A percentile compares a stretch with the other conserved stretches of the same genome.
Conservation (phyloP, 495 filamentous ascomycete species). For the Penicillium silybi region DNA sequence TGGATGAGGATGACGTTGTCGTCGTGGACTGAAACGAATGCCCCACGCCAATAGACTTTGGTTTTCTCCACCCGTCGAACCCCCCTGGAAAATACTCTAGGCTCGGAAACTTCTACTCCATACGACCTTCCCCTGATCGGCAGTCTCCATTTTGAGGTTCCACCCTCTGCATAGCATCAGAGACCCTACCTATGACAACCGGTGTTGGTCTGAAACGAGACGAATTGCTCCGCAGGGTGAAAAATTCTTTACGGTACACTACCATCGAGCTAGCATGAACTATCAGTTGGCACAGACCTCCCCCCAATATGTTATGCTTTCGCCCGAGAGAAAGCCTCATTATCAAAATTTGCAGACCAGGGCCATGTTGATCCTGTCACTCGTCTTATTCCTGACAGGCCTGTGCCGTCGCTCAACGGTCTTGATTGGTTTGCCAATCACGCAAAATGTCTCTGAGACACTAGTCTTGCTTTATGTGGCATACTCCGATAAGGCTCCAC, state of each 20-base stretch:
- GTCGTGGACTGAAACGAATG: constrained; percentile 29
- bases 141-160: constrained; percentile 1
- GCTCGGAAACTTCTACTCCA: constrained; percentile 1
- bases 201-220: not conserved
- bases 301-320: not conserved
- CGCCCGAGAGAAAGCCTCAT: not conserved
- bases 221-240: not conserved
- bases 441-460: not conserved
- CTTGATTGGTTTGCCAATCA: not conserved
- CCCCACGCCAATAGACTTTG: not conserved
- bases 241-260: not conserved
- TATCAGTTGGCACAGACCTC: not conserved
- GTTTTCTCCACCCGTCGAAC: not conserved
- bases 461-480: not conserved
- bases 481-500: no score
- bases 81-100: not conserved
- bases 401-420: not conserved
- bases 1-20: constrained; percentile 39
- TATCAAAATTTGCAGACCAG: not conserved
- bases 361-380: not conserved
- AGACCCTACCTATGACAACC: constrained; percentile 6
- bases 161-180: not conserved
- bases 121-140: constrained; percentile 8
- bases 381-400: not conserved
- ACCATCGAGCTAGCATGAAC: not conserved